These are phyloP conservation scores for Fusarium anguioides DNA, from an alignment of 2,329 filamentous ascomycete genomes.

Conservation along the genomic window DNA sequence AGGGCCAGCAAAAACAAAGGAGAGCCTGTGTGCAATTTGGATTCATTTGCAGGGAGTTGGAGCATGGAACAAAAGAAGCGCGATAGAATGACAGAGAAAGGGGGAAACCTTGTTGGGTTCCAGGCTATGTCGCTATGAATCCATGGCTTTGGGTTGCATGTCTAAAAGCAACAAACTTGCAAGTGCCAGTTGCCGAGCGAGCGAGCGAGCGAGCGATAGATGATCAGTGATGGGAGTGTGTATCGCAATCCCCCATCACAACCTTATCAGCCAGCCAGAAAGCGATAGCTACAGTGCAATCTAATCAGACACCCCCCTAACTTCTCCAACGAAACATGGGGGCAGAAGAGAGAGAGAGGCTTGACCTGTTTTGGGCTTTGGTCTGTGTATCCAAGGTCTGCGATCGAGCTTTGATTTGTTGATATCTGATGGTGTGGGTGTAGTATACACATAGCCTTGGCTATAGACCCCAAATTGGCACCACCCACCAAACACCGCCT, in stretches of 20 bases:
- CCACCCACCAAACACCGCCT: constrained; percentile 4
- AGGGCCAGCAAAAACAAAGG: constrained; percentile 25
- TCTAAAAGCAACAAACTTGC: neutral
- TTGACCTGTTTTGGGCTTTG: neutral
- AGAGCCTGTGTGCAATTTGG: constrained; percentile 21
- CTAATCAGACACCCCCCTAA: neutral
- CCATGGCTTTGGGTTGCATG: constrained; percentile 11
- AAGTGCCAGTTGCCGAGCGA: neutral
- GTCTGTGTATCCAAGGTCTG: neutral
- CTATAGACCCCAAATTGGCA: neutral
- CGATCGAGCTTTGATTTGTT: constrained; percentile 9
- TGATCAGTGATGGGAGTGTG: neutral
- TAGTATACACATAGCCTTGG: neutral
- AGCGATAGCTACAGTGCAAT: neutral
- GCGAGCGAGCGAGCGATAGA: neutral
- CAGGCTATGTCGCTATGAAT: neutral
- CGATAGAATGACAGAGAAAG: constrained; percentile 24
- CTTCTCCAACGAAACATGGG: constrained; percentile 1
- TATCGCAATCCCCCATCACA: constrained; percentile 3
- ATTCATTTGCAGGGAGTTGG: neutral
- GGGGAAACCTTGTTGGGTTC: neutral
- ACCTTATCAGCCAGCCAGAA: constrained; percentile 3
- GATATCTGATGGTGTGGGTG: neutral
- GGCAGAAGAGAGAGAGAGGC: neutral
- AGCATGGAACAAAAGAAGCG: constrained; percentile 19